A percentile compares a stretch with the other conserved stretches of the same genome.
Evolutionary conservation across 2,329 filamentous ascomycete species (phyloP).

Genomic region (Calonectria fujianensis): DNA sequence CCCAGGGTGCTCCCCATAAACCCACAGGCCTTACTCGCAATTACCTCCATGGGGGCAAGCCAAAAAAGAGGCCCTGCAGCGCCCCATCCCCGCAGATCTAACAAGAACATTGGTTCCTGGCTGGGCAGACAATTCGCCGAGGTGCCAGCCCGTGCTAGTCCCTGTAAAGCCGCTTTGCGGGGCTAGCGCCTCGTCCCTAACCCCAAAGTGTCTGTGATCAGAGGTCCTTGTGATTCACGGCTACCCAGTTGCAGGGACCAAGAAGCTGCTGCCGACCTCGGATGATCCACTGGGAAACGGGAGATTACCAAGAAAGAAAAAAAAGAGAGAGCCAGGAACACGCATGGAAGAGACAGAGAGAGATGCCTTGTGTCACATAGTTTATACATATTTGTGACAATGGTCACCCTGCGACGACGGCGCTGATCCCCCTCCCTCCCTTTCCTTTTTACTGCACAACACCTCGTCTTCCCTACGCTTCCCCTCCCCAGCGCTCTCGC

Average conservation of each 20-base stretch:
- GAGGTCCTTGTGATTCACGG: slow-evolving; percentile 34
- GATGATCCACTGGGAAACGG: slow-evolving; percentile 36
- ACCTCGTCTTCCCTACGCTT: neutral
- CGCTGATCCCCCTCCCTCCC: slow-evolving; percentile 18
- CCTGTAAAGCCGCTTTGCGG: slow-evolving; percentile 32
- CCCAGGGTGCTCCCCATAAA: slow-evolving; percentile 2
- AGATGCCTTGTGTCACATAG: slow-evolving; percentile 29
- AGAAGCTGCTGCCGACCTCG: slow-evolving; percentile 36
- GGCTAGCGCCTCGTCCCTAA: slow-evolving; percentile 34
- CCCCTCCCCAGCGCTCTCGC: neutral
- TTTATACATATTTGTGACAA: slow-evolving; percentile 27
- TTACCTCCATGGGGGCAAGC: slow-evolving; percentile 23
- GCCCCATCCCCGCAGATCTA: slow-evolving; percentile 22
- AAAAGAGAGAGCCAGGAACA: neutral
- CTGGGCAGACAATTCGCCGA: slow-evolving; percentile 29
- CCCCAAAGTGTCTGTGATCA: slow-evolving; percentile 31
- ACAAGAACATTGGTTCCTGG: slow-evolving; percentile 1
- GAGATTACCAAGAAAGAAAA: slow-evolving; percentile 34
- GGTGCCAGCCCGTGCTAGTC: slow-evolving; percentile 21
- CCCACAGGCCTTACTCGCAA: slow-evolving; percentile 14
- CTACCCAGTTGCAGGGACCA: slow-evolving; percentile 22
- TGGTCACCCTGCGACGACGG: slow-evolving; percentile 20
- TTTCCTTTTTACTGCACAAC: neutral
- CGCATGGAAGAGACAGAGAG: slow-evolving; percentile 2
- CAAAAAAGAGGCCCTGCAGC: neutral